Conservation (phyloP, 2,329 filamentous ascomycete genomes). For the Leptoxyphium fumago region DNA sequence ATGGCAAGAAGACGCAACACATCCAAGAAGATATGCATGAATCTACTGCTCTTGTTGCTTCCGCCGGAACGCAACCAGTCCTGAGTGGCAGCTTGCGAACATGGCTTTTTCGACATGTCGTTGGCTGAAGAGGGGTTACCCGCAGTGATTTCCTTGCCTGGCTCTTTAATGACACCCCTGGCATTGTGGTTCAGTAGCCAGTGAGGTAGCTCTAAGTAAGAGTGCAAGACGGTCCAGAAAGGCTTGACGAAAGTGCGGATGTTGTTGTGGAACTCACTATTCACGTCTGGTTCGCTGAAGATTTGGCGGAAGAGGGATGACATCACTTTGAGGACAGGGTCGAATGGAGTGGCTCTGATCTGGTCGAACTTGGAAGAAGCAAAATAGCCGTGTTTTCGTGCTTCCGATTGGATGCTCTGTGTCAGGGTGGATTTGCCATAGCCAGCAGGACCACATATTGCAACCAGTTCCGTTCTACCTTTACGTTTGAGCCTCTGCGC, state of each 20-base stretch:
- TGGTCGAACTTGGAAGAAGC: constrained; percentile 46
- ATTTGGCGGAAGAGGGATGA: constrained; percentile 48
- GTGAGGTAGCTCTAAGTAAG: constrained; percentile 49
- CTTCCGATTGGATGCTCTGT: constrained; percentile 41
- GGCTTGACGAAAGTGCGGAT: constrained; percentile 40
- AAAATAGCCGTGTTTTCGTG: constrained; percentile 45
- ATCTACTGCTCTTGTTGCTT: constrained; percentile 44
- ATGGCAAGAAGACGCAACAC: constrained; percentile 67
- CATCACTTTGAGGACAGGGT: constrained; percentile 45
- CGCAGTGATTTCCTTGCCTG: constrained; percentile 5
- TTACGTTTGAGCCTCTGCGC: constrained; percentile 35
- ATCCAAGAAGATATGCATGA: constrained; percentile 81
- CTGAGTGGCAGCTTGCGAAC: constrained; percentile 21
- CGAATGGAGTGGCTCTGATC: constrained; percentile 44
- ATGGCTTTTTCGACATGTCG: constrained; percentile 9
- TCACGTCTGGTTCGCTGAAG: constrained; percentile 49
- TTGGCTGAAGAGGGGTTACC: neutral
- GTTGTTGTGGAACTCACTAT: constrained; percentile 45
- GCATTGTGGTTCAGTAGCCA: constrained; percentile 36
- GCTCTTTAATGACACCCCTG: constrained; percentile 7
- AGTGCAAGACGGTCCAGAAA: constrained; percentile 42
- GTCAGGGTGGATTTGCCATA: constrained; percentile 47
- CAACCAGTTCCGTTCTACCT: constrained; percentile 45
- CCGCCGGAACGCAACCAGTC: constrained; percentile 33
- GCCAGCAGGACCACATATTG: constrained; percentile 41